Conservation (phyloP, 202 grass and related monocot species). For the Brachypodium distachyon region DNA sequence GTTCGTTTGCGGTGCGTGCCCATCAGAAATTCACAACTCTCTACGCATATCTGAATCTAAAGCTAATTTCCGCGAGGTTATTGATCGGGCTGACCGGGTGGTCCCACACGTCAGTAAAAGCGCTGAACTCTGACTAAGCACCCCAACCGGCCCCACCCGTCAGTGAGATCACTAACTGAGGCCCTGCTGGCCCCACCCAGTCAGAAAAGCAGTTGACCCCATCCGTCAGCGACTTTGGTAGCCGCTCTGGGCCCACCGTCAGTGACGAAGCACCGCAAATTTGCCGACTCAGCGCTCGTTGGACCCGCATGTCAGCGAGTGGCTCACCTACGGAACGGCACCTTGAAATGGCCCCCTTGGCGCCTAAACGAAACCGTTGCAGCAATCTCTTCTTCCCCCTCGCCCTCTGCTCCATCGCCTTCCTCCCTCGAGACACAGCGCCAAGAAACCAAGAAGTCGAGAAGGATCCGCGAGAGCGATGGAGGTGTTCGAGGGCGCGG, state of each 20-base stretch:
- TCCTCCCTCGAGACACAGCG: background rate
- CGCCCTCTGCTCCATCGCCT: background rate
- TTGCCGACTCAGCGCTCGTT: too few species aligned
- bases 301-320: background rate
- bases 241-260: too few species aligned
- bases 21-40: background rate
- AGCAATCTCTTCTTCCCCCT: background rate
- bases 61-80: too few species aligned
- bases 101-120: background rate
- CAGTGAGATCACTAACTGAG: background rate
- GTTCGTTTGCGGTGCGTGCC: background rate
- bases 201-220: too few species aligned
- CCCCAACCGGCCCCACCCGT: background rate
- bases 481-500: background rate
- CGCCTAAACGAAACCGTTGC: background rate
- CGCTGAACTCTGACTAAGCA: background rate
- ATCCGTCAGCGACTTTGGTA: background rate
- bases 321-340: background rate
- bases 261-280: too few species aligned
- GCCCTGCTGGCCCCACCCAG: background rate
- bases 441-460: background rate
- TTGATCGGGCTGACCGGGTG: background rate
- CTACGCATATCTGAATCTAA: background rate
- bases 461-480: background rate
- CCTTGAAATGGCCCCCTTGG: background rate